Evolutionary conservation across 495 filamentous ascomycete genomes (phyloP).

Genomic region (Aspergillus incahuasiensis): DNA sequence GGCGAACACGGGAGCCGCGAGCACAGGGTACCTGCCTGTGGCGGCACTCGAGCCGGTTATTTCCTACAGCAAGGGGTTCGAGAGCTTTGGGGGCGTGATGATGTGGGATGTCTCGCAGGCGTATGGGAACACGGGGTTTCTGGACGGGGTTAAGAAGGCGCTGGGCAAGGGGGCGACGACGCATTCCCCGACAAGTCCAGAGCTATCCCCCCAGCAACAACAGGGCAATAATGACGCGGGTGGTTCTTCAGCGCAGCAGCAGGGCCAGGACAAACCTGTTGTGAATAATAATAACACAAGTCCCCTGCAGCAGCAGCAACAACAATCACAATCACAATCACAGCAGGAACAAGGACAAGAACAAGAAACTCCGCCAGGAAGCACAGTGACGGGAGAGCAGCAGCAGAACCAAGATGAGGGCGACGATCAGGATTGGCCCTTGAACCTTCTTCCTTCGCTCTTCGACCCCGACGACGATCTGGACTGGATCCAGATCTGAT

Average conservation of each 20-base stretch:
- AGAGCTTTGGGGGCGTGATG: conserved; percentile 67
- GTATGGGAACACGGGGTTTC: conserved; percentile 54
- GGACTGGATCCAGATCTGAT: background rate
- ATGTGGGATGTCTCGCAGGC: conserved; percentile 66
- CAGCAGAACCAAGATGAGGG: background rate
- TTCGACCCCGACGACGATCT: background rate
- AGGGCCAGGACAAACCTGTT: background rate
- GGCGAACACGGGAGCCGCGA: conserved; percentile 52
- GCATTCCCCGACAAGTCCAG: background rate
- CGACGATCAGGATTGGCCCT: background rate
- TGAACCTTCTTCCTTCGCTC: background rate
- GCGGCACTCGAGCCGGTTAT: conserved; percentile 44
- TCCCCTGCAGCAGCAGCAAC: background rate
- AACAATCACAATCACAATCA: background rate
- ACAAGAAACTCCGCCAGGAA: background rate
- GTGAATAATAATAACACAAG: no score
- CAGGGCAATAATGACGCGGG: background rate
- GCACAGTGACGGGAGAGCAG: background rate
- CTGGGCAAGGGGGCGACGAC: conserved; percentile 8
- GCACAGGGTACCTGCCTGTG: conserved; percentile 53
- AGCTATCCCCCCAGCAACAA: background rate
- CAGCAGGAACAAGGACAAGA: background rate
- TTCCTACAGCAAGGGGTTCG: conserved; percentile 46
- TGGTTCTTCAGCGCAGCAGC: background rate
- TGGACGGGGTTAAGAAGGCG: conserved; percentile 37